Evolutionary conservation across 306 rosid species (phyloP), one percentile per base, ranked within the genome.

Genomic region (Begonia peltatifolia): DNA sequence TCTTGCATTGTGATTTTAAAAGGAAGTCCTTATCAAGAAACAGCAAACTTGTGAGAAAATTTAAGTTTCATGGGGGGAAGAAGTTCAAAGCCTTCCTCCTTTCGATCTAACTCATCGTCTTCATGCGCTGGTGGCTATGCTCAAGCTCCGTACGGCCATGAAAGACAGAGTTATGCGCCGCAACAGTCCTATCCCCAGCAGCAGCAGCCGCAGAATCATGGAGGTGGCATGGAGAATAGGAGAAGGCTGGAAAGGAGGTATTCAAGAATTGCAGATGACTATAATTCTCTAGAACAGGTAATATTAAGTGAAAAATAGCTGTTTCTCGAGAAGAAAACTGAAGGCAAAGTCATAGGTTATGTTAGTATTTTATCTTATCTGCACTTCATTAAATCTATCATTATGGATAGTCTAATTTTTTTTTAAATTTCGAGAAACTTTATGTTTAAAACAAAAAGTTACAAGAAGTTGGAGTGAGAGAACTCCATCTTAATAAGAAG

Each of bases 261-360:
- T 71, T 82, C 94, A 2, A 78, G 72, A 65, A 89, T 89, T 9
- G 79, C 87, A 41, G 95, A 84, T 67, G 70, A 84, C 70, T 89
- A 82, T 69, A 73, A 59, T 48, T 84, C 97, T 44, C 63, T 89
- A 20, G 87, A 82, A 7, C 94, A 89, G 97, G 97, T 89, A 60
- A 66, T 61, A 58, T 42, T 14, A 30, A 30, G 38, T 30, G 38
- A 30, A 30, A 30, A 30, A 30, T 5, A 20, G 23, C 23, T 3
- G 4, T 20, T 20, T 20, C 23, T 20, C 23, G 4, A 20, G 23
- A 20, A 20, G 23, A 20, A 20, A 20, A 20, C 23, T 20, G 3
- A 20, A 20, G 23, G 23, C 23, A 20, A 20, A 20, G 23, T 20
- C 23, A 20, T 20, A 20, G 23, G 1, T 20, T 20, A 20, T 20